Conservation (phyloP, 345 rosid genomes). For the Sisymbrium irio region DNA sequence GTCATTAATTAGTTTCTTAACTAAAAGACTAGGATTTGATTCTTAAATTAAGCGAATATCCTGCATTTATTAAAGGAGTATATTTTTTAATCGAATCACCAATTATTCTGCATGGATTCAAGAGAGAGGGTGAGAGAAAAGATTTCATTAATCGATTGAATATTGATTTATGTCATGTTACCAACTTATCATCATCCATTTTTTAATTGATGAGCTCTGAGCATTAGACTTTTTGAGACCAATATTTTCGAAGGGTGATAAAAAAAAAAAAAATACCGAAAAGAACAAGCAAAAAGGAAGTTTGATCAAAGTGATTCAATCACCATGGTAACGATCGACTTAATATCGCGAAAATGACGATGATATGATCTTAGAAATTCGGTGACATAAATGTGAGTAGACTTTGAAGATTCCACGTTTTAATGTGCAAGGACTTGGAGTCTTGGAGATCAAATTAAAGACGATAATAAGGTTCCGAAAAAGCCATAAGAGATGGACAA, state of each 20-base stretch:
- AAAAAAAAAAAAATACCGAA: too few species aligned
- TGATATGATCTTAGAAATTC: background rate
- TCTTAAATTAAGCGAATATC: constrained; percentile 7
- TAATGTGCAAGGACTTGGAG: background rate
- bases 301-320: background rate
- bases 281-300: background rate
- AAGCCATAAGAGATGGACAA: background rate
- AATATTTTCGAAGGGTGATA: background rate
- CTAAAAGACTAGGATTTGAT: constrained; percentile 9
- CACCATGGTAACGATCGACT: background rate
- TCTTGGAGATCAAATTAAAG: background rate
- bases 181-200: background rate
- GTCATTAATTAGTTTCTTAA: constrained; percentile 11
- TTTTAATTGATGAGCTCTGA: background rate
- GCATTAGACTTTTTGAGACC: background rate
- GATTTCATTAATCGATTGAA: background rate
- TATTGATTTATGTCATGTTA: background rate
- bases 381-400: background rate
- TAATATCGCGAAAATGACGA: background rate
- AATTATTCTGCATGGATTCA: constrained; percentile 6
- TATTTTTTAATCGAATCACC: too few species aligned
- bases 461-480: background rate
- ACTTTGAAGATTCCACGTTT: background rate
- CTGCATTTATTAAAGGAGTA: background rate
- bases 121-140: background rate